phyloP scores from a whole-genome alignment of 306 rosid species.

The Cicer yamashitae region DNA sequence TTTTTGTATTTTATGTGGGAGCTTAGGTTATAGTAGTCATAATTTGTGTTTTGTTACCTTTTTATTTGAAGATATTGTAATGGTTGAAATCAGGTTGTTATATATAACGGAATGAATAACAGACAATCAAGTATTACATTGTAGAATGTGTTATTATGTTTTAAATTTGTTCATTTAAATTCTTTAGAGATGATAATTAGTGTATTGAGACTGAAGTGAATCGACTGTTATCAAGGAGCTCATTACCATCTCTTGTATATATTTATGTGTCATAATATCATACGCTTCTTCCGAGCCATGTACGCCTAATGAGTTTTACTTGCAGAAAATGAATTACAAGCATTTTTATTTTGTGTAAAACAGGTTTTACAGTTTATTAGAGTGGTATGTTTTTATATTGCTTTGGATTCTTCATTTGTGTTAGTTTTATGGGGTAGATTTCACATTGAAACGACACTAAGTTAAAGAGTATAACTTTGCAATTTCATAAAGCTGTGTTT shows the following conservation, averaged over 20 bases:
- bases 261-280: not conserved
- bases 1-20: slow-evolving; percentile 5
- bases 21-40: slow-evolving; percentile 11
- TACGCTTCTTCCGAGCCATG: slow-evolving; percentile 2
- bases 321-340: not conserved
- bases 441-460: not conserved
- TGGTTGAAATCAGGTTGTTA: slow-evolving; percentile 6
- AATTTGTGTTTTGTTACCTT: not conserved
- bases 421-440: not conserved
- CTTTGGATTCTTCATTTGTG: slow-evolving; percentile 16
- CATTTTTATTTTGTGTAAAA: slow-evolving; percentile 2
- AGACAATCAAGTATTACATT: slow-evolving; percentile 1
- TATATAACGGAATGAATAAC: slow-evolving; percentile 17
- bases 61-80: slow-evolving; percentile 9
- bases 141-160: slow-evolving; percentile 21
- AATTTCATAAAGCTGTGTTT: slow-evolving; percentile 10
- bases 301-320: slow-evolving; percentile 2
- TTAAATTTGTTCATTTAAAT: not conserved
- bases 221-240: not conserved
- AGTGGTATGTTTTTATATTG: slow-evolving; percentile 5
- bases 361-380: slow-evolving; percentile 11
- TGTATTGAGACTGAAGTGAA: not conserved
- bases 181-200: not conserved
- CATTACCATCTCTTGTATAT: not conserved
- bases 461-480: slow-evolving; percentile 5